Conservation (phyloP, 352 stramenopile species). For the Hyaloperonospora brassicae region DNA sequence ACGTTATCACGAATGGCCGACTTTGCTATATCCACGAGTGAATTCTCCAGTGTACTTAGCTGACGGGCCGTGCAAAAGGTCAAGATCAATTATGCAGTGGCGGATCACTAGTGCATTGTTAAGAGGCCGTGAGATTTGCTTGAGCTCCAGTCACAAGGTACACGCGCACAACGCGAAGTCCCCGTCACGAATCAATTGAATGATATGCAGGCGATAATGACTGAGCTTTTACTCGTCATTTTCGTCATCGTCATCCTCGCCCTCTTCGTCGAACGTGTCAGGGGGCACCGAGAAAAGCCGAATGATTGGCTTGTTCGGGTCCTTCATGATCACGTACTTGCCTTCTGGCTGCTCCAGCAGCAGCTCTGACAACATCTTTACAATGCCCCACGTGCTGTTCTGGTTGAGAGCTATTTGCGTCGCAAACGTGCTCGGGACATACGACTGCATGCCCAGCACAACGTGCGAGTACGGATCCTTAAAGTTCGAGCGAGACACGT, state of each 20-base stretch:
- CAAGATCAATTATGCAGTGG: no score
- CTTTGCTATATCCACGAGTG: no score
- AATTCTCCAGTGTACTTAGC: no score
- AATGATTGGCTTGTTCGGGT: conserved; percentile 96
- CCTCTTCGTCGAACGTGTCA: conserved; percentile 93
- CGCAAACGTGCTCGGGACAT: conserved; percentile 95
- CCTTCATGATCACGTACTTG: conserved; percentile 98
- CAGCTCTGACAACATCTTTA: conserved; percentile 92
- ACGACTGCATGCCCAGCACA: conserved; percentile 94
- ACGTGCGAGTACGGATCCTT: conserved; percentile 95
- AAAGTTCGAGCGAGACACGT: conserved; percentile 89
- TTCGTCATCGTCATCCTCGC: conserved; percentile 61
- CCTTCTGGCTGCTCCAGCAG: conserved; percentile 92
- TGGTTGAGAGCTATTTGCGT: conserved; percentile 95
- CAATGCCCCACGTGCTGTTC: conserved; percentile 97
- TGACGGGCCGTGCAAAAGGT: no score
- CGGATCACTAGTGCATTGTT: no score
- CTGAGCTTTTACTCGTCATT: conserved; percentile 22
- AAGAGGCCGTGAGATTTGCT: neutral
- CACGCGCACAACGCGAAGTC: conserved; percentile 16
- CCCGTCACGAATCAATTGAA: conserved; percentile 31
- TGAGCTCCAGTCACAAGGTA: neutral
- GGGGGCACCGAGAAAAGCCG: conserved; percentile 94
- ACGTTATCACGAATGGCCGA: no score
- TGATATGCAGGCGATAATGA: conserved; percentile 13